Conservation (phyloP, 225 moss, liverwort and hornwort species). For the Anthoceros angustus region DNA sequence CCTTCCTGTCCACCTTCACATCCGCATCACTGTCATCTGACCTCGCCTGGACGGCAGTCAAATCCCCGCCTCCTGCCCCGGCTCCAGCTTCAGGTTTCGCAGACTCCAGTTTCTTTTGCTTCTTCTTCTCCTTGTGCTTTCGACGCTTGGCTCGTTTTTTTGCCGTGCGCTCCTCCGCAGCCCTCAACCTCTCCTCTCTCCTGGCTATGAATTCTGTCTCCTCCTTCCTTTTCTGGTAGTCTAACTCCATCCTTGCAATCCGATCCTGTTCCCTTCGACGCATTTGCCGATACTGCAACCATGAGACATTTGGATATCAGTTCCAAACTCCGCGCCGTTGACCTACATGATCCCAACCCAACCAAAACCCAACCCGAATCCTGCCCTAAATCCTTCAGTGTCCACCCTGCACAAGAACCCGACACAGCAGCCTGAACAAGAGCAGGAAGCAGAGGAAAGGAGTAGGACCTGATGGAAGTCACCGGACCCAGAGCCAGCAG, state of each 20-base stretch:
- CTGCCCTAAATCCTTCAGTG: background rate
- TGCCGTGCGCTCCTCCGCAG: conserved; percentile 75
- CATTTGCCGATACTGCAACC: conserved; percentile 84
- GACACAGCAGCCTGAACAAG: background rate
- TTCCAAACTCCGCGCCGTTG: background rate
- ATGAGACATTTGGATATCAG: no score
- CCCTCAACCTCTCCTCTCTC: conserved; percentile 61
- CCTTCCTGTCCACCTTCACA: background rate
- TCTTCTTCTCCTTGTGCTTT: conserved; percentile 77
- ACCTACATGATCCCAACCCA: background rate
- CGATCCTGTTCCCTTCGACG: conserved; percentile 95
- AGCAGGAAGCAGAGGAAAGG: background rate
- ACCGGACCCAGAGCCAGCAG: conserved; percentile 93
- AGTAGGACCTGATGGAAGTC: conserved; percentile 88
- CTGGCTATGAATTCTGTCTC: conserved; percentile 71
- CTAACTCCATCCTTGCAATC: conserved; percentile 75
- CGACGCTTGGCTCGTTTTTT: conserved; percentile 80
- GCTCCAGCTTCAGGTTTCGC: background rate
- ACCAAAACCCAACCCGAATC: background rate
- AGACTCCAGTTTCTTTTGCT: conserved; percentile 40
- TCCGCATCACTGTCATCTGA: background rate
- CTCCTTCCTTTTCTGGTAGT: conserved; percentile 69
- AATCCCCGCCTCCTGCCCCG: background rate
- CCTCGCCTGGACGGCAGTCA: background rate
- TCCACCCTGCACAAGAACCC: background rate